A percentile compares a stretch with the other conserved stretches of the same genome.
These are phyloP conservation scores for Lachancea sp. DNA, from an alignment of 805 yeast species.

Conservation along the genomic window DNA sequence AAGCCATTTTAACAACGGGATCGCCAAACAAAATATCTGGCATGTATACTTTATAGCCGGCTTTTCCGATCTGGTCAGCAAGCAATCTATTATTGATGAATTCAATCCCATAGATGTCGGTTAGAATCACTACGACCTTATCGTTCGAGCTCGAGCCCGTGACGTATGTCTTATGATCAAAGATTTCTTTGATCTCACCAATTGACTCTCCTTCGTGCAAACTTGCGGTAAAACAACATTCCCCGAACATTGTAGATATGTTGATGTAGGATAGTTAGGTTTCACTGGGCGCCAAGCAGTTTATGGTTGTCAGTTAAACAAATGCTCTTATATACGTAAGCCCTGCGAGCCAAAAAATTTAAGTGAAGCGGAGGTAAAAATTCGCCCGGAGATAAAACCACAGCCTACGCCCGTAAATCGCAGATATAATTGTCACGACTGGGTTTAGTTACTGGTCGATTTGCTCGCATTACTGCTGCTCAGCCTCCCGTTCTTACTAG, in stretches of 20 bases:
- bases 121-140: constrained; percentile 51
- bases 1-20: constrained; percentile 32
- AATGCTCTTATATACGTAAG: too few species aligned
- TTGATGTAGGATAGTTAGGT: too few species aligned
- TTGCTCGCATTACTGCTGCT: too few species aligned
- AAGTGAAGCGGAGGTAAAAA: not conserved
- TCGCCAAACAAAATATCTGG: constrained; percentile 69
- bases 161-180: constrained; percentile 42
- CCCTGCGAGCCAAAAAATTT: too few species aligned
- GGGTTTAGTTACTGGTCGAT: not conserved
- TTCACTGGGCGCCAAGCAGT: too few species aligned
- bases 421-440: not conserved
- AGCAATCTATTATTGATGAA: constrained; percentile 51
- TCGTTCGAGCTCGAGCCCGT: constrained; percentile 41
- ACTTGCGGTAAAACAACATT: constrained; percentile 40
- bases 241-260: constrained; percentile 4
- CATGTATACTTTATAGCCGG: constrained; percentile 58
- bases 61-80: constrained; percentile 59
- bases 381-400: not conserved
- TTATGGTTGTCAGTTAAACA: too few species aligned
- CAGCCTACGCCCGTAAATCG: not conserved
- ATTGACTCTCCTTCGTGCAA: constrained; percentile 46
- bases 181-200: constrained; percentile 39
- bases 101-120: constrained; percentile 65
- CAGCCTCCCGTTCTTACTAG: too few species aligned